Evolutionary conservation across 331 rosid genomes (phyloP), one percentile per base, ranked within the genome.

Genomic region (Pyracantha coccinea): DNA sequence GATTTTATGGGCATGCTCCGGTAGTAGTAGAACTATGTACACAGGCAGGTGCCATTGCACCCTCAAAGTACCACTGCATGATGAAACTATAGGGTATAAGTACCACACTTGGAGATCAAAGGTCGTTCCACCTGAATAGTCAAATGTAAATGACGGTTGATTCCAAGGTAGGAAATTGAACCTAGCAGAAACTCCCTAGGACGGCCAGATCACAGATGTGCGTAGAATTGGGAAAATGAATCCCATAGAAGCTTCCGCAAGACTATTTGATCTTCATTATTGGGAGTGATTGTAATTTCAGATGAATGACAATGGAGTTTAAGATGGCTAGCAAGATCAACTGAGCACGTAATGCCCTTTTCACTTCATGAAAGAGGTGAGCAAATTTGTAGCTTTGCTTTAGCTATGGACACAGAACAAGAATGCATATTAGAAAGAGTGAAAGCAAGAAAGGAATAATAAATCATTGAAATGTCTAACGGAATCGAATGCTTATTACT

Each of bases 1-100:
- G 72, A 12, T 95, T 82, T 78, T 95, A 92, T 20, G 96, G 97
- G 29, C 93, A 87, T 63, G 81, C 88, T 28, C 97, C 97, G 15
- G 92, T 90, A 60, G 81, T 90, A 10, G 75, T 95, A 81, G 90
- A 92, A 78, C 85, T 95, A 66, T 90, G 97, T 85, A 10, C 82
- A 38, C 85, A 89, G 71, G 91, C 90, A 19, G 97, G 97, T 72
- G 88, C 58, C 29, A 16, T 75, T 74, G 87, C 78, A 66, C 99
- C 96, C 45, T 14, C 74, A 2, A 89, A 89, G 79, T 95, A 92
- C 82, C 79, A 84, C 59, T 72, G 81, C 69, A 80, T 85, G 92
- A 87, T 92, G 99, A 89, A 94, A 83, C 68, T 80, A 41, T 84
- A 89, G 76, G 99, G 99, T 72, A 73, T 90, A 75, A 10, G 45